phyloP scores from a whole-genome alignment of 306 rosid genomes.

The Carpinus viminea region DNA sequence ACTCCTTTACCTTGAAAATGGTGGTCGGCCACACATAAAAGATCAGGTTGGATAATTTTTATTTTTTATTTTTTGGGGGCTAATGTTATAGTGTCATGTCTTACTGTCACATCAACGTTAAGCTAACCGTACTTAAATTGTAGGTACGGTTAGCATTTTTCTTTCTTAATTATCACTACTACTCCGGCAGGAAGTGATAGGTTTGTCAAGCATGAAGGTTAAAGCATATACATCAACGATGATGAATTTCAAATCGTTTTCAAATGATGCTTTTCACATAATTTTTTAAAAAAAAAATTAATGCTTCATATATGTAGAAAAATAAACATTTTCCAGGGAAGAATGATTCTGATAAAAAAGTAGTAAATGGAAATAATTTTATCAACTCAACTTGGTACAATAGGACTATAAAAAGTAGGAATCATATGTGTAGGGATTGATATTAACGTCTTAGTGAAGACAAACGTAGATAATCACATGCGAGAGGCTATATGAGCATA shows the following conservation, averaged over 20 bases:
- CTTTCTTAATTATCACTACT: background rate
- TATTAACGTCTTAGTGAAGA: conserved; percentile 41
- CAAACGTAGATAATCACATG: conserved; percentile 40
- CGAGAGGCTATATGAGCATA: conserved; percentile 38
- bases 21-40: no score
- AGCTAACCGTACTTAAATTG: no score
- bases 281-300: no score
- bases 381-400: background rate
- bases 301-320: background rate
- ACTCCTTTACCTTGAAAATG: no score
- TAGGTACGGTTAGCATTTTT: background rate
- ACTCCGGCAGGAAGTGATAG: background rate
- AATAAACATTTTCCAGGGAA: background rate
- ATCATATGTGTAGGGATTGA: background rate
- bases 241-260: background rate
- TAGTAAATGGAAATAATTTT: background rate
- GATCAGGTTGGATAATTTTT: no score
- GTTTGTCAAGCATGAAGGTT: background rate
- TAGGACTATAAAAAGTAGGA: background rate
- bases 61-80: no score
- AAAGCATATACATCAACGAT: background rate
- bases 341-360: background rate
- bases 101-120: no score
- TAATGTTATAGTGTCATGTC: no score
- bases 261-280: background rate